Evolutionary conservation across 768 basidiomycete species (phyloP).

Genomic region (Rhodotorula graminis): DNA sequence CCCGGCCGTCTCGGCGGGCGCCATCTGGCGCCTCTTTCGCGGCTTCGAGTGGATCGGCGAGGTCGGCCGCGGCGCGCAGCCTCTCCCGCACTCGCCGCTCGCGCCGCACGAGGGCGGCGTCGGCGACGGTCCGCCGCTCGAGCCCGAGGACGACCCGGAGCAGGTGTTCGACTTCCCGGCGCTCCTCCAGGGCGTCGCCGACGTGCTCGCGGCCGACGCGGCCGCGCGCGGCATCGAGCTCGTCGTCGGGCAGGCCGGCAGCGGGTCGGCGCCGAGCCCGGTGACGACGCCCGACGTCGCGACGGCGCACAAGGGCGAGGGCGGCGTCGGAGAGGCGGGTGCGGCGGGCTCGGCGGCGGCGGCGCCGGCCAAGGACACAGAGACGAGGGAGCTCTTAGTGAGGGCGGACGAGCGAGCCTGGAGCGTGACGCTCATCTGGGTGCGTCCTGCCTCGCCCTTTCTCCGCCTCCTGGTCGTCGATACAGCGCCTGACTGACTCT

Average conservation of each 20-base stretch:
- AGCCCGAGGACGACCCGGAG: constrained; percentile 11
- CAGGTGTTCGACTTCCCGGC: constrained; percentile 40
- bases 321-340: neutral
- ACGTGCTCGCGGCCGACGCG: constrained; percentile 37
- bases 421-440: constrained; percentile 36
- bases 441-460: neutral
- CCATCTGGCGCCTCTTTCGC: constrained; percentile 40
- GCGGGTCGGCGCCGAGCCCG: constrained; percentile 31
- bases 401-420: constrained; percentile 36
- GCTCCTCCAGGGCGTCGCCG: constrained; percentile 40
- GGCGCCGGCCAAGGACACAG: constrained; percentile 3
- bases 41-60: constrained; percentile 42
- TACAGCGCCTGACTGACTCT: neutral
- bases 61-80: constrained; percentile 32
- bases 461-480: too few relatives aligned
- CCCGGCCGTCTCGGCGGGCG: constrained; percentile 40
- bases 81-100: constrained; percentile 12
- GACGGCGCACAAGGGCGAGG: neutral
- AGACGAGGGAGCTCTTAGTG: constrained; percentile 32
- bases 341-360: neutral
- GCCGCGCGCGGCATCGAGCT: constrained; percentile 40
- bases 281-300: constrained; percentile 17
- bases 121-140: constrained; percentile 8
- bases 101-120: neutral
- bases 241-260: constrained; percentile 34